Percentiles rank a stretch among this genome's conserved stretches.
Conservation (phyloP, 805 yeast species). For the Citeromyces nyonsensis region DNA sequence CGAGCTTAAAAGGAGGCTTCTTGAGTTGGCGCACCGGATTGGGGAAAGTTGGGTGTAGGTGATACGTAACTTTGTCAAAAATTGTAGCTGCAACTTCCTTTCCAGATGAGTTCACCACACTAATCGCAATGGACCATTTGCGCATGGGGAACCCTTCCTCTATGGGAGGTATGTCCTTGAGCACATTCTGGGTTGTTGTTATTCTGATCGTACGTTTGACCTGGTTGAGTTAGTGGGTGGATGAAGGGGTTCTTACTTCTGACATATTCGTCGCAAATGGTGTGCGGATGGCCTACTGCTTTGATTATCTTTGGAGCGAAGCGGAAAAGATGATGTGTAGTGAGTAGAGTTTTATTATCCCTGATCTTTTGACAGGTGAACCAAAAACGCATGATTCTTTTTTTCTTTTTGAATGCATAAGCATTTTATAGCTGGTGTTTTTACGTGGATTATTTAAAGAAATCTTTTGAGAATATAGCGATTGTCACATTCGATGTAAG, state of each 20-base stretch:
- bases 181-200: slow-evolving; percentile 71
- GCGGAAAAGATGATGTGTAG: too few species aligned
- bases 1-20: slow-evolving; percentile 73
- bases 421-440: too few species aligned
- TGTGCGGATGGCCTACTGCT: neutral
- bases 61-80: slow-evolving; percentile 85
- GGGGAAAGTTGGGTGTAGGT: slow-evolving; percentile 87
- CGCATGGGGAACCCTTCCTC: slow-evolving; percentile 91
- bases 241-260: slow-evolving; percentile 1
- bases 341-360: too few species aligned
- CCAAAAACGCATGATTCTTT: too few species aligned
- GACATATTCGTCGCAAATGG: slow-evolving; percentile 1
- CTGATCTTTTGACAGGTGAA: too few species aligned
- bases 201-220: slow-evolving; percentile 80
- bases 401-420: too few species aligned
- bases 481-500: too few species aligned
- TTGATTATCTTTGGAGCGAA: slow-evolving; percentile 1
- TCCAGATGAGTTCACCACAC: slow-evolving; percentile 65
- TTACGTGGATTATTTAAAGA: too few species aligned
- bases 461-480: too few species aligned
- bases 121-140: slow-evolving; percentile 74
- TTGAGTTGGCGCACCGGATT: slow-evolving; percentile 76
- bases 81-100: slow-evolving; percentile 73
- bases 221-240: slow-evolving; percentile 10
- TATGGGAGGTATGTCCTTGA: slow-evolving; percentile 70